Evolutionary conservation across 257 asterid species (phyloP), one percentile per base, ranked within the genome.

Genomic region (Misopates orontium): DNA sequence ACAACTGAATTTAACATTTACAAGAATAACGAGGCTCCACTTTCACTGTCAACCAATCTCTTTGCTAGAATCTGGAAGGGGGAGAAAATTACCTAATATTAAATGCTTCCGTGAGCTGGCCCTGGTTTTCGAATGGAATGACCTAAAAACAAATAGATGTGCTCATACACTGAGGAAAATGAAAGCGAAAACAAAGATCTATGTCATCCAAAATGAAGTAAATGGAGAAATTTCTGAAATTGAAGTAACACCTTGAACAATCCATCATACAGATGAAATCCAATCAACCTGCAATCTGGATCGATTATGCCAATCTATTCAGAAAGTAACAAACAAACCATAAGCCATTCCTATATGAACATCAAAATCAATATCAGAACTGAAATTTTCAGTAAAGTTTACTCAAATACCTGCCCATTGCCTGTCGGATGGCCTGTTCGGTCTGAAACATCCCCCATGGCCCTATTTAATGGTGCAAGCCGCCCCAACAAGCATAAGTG

Each of bases 401-500:
- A 48, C 58, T 55, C 18, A 52, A 51, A 40, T 79, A 90, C 97
- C 97, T 90, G 96, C 20, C 97, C 97, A 79, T 86, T 85, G 82
- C 88, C 95, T 5, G 97, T 86, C 40, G 97, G 95, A 67, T 93
- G 90, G 25, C 97, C 97, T 70, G 84, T 88, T 73, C 95, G 87
- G 76, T 90, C 96, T 17, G 97, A 90, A 62, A 90, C 97, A 81
- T 90, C 97, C 20, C 97, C 97, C 95, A 86, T 88, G n/a, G 97
- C 95, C 79, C 97, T 90, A 81, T 71, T 78, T 63, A 52, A 52
- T 25, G 57, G 42, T 49, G 62, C 66, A n/a, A n/a, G n/a, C n/a
- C n/a, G 72, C 53, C n/a, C 70, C 72, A 73, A 67, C 55, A 66
- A 59, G n/a, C n/a, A n/a, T n/a, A n/a, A n/a, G n/a, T 39, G 54